These are phyloP conservation scores for Collybiopsis confluens DNA, from an alignment of 768 basidiomycete species.

Conservation along the genomic window DNA sequence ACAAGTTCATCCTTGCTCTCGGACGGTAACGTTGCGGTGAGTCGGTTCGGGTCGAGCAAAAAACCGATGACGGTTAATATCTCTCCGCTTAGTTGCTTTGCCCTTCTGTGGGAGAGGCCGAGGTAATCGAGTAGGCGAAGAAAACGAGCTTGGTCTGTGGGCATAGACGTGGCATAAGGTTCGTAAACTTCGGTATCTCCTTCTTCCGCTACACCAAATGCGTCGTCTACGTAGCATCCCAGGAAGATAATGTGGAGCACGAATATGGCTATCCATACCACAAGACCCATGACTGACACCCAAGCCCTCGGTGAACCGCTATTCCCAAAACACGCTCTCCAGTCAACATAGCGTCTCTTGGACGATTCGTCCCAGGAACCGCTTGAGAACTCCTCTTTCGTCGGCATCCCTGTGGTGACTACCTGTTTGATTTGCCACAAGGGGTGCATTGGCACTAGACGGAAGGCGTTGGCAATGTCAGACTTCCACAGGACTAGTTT, in stretches of 20 bases:
- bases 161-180: background rate
- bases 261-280: constrained; percentile 23
- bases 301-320: constrained; percentile 14
- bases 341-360: constrained; percentile 16
- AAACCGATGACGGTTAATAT: constrained; percentile 35
- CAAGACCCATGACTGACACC: constrained; percentile 20
- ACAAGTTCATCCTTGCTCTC: constrained; percentile 12
- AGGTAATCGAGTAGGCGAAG: constrained; percentile 36
- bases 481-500: constrained; percentile 18
- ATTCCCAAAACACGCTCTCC: constrained; percentile 20
- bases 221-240: background rate
- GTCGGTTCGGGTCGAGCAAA: constrained; percentile 26
- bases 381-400: constrained; percentile 1
- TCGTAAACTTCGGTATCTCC: background rate
- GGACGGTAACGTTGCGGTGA: constrained; percentile 23
- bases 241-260: too few relatives aligned
- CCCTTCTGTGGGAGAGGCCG: constrained; percentile 31
- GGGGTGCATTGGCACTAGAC: constrained; percentile 17
- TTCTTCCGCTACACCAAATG: background rate
- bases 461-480: constrained; percentile 20
- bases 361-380: background rate
- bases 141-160: constrained; percentile 22
- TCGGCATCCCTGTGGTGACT: constrained; percentile 12
- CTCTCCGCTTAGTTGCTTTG: constrained; percentile 33
- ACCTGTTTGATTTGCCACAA: constrained; percentile 23